These are phyloP conservation scores for Sphagnum fallax DNA, from an alignment of 228 moss, liverwort and hornwort species.

Conservation along the genomic window DNA sequence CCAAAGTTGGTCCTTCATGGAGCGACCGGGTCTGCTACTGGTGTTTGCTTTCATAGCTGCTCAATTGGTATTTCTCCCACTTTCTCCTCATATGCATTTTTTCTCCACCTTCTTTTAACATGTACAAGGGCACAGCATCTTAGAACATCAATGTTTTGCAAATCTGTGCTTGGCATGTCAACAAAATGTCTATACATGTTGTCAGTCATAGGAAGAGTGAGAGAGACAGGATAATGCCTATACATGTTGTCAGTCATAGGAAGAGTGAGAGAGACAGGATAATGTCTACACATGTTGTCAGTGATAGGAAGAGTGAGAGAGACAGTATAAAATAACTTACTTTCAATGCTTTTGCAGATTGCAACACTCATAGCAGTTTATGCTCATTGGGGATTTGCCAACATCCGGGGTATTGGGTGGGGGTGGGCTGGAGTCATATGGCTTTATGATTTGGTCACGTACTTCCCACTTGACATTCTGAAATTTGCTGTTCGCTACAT, in stretches of 20 bases:
- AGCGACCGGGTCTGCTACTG: slow-evolving; percentile 40
- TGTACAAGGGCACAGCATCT: too few relatives aligned
- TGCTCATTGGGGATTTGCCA: slow-evolving; percentile 47
- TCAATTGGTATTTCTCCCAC: slow-evolving; percentile 10
- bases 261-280: too few relatives aligned
- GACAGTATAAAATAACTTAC: not conserved
- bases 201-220: too few relatives aligned
- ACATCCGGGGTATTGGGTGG: slow-evolving; percentile 50
- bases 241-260: too few relatives aligned
- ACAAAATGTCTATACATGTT: too few relatives aligned
- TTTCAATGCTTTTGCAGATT: slow-evolving; percentile 1
- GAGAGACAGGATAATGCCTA: too few relatives aligned
- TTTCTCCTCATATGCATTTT: not conserved
- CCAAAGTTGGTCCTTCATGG: slow-evolving; percentile 33
- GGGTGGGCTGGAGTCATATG: slow-evolving; percentile 28
- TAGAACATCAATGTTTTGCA: too few relatives aligned
- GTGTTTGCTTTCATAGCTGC: slow-evolving; percentile 37
- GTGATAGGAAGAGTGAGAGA: not conserved
- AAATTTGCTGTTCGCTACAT: slow-evolving; percentile 18
- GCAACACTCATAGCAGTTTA: slow-evolving; percentile 47
- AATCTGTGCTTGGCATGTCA: too few relatives aligned
- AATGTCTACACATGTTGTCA: too few relatives aligned
- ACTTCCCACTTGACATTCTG: slow-evolving; percentile 24
- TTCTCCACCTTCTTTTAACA: not conserved
- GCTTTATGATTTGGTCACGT: slow-evolving; percentile 22